A percentile compares a stretch with the other conserved stretches of the same genome.
Conservation (phyloP, 306 rosid genomes). For the Quercus berberidifolia region DNA sequence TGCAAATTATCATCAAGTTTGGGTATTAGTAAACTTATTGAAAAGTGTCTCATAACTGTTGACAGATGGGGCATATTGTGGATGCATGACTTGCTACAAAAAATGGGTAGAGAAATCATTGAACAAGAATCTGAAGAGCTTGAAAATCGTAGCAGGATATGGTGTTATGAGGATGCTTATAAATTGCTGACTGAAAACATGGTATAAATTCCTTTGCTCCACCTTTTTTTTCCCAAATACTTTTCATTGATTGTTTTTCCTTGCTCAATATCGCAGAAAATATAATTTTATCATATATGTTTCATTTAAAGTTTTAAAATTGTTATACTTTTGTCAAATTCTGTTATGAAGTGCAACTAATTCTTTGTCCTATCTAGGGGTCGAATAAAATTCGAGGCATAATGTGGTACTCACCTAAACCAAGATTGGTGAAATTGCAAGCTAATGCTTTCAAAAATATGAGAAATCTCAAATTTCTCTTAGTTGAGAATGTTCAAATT, state of each 20-base stretch:
- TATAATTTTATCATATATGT: too few relatives aligned
- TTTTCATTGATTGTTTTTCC: neutral
- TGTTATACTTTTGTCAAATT: too few relatives aligned
- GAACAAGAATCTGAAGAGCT: neutral
- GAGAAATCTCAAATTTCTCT: slow-evolving; percentile 15
- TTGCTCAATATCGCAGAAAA: fast-evolving
- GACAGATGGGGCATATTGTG: neutral
- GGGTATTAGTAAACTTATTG: neutral
- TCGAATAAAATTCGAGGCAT: neutral
- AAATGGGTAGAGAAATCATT: slow-evolving; percentile 11
- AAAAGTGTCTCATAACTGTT: slow-evolving; percentile 11
- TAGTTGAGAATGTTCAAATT: neutral
- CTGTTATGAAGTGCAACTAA: neutral
- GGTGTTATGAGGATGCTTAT: slow-evolving; percentile 5
- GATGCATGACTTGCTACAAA: slow-evolving; percentile 11
- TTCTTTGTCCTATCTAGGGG: neutral
- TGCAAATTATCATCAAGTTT: neutral
- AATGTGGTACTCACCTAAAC: neutral
- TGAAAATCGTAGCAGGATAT: slow-evolving; percentile 14
- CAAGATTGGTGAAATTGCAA: neutral
- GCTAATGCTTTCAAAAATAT: slow-evolving; percentile 16
- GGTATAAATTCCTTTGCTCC: slow-evolving; percentile 1
- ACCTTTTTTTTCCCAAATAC: too few relatives aligned
- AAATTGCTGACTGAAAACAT: neutral
- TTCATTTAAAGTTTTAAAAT: too few relatives aligned